Conservation (phyloP, 495 filamentous ascomycete species). For the Aspergillus steynii region DNA sequence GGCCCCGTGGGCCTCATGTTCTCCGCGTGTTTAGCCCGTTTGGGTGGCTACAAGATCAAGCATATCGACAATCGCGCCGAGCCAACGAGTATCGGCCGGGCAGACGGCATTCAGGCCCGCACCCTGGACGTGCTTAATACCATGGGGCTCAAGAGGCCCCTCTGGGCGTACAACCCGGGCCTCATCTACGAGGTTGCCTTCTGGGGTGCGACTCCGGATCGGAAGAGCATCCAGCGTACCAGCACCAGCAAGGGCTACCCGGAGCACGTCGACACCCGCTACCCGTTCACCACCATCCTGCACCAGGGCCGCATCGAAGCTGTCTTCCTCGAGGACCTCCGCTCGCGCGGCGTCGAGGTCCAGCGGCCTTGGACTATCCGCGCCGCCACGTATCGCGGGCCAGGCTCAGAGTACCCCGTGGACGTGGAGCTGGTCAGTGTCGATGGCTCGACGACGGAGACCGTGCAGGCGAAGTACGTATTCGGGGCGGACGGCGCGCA, state of each 20-base stretch:
- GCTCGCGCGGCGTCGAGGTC: too few relatives aligned
- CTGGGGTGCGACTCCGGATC: too few relatives aligned
- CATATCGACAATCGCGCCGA: slow-evolving; percentile 54
- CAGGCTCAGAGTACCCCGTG: slow-evolving; percentile 46
- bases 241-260: too few relatives aligned
- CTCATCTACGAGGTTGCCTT: slow-evolving; percentile 50
- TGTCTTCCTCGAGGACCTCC: too few relatives aligned
- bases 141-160: slow-evolving; percentile 52
- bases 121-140: slow-evolving; percentile 60
- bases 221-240: too few relatives aligned
- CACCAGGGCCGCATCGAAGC: too few relatives aligned
- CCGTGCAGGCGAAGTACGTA: slow-evolving; percentile 52
- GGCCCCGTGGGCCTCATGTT: slow-evolving; percentile 75
- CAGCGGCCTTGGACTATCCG: too few relatives aligned
- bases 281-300: too few relatives aligned
- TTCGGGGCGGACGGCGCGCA: slow-evolving; percentile 55
- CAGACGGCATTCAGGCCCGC: slow-evolving; percentile 67
- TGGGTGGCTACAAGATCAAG: slow-evolving; percentile 55
- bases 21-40: slow-evolving; percentile 62
- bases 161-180: slow-evolving; percentile 53
- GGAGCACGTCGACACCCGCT: too few relatives aligned
- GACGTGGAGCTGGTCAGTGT: slow-evolving; percentile 63
- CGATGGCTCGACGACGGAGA: slow-evolving; percentile 59
- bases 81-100: slow-evolving; percentile 54
- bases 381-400: slow-evolving; percentile 32